phyloP scores from a whole-genome alignment of 139 green algal species.

The Chlamydomonas schloesseri region DNA sequence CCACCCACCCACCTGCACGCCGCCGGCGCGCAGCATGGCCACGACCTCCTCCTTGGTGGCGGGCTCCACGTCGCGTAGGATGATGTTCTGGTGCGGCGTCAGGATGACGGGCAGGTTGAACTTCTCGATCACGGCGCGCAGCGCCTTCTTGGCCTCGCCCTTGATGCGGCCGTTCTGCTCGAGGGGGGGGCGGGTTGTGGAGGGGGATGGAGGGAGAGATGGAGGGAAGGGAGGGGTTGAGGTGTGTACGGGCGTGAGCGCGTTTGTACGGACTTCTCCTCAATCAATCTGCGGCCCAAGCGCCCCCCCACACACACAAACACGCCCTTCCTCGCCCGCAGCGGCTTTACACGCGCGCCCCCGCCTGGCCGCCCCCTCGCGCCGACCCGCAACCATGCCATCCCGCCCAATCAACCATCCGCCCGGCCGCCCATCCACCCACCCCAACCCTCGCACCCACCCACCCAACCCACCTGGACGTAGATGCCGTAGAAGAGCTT shows the following conservation, averaged over 20 bases:
- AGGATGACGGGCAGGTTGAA: slow-evolving; percentile 73
- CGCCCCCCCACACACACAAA: too few species aligned
- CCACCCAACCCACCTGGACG: slow-evolving; percentile 88
- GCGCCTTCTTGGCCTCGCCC: slow-evolving; percentile 89
- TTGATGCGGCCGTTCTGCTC: slow-evolving; percentile 81
- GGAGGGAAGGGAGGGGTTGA: background rate
- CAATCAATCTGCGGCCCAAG: background rate
- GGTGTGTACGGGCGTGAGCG: too few species aligned
- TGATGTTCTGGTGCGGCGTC: slow-evolving; percentile 88
- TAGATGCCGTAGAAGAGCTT: slow-evolving; percentile 94
- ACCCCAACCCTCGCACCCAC: too few species aligned
- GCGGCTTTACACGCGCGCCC: too few species aligned
- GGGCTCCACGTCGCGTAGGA: slow-evolving; percentile 93
- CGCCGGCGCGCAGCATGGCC: slow-evolving; percentile 68
- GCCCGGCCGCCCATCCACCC: too few species aligned
- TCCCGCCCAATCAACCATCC: too few species aligned
- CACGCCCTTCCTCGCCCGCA: too few species aligned
- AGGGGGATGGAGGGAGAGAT: background rate
- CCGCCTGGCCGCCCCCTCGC: too few species aligned
- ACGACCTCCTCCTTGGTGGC: slow-evolving; percentile 88
- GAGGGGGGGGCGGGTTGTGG: background rate
- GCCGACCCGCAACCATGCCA: too few species aligned
- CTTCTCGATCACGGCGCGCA: slow-evolving; percentile 87
- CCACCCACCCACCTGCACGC: slow-evolving; percentile 56
- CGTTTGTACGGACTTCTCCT: too few species aligned